These are phyloP conservation scores for Macaranga tanarius DNA, from an alignment of 441 rosid species.

Conservation along the genomic window DNA sequence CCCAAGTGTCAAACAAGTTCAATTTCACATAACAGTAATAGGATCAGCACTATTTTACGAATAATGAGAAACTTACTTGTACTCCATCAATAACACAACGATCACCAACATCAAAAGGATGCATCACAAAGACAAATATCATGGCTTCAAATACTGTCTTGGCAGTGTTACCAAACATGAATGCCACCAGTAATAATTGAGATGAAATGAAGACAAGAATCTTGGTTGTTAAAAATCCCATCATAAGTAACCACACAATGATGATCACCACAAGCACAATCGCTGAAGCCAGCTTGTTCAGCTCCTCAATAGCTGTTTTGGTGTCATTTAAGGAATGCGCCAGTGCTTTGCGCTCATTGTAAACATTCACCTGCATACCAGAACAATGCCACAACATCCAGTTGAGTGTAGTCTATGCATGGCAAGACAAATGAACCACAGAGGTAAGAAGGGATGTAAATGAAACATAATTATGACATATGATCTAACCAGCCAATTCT, in stretches of 20 bases:
- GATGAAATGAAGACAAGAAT: conserved; percentile 47
- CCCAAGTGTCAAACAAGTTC: conserved; percentile 1
- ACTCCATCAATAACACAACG: conserved; percentile 61
- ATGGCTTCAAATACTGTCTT: conserved; percentile 58
- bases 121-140: conserved; percentile 63
- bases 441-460: too few species aligned
- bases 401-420: too few species aligned
- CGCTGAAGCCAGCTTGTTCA: conserved; percentile 48
- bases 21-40: background rate
- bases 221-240: conserved; percentile 44
- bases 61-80: conserved; percentile 37
- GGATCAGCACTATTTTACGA: background rate
- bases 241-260: conserved; percentile 38
- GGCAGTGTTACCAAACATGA: conserved; percentile 52
- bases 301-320: conserved; percentile 65
- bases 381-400: background rate
- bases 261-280: conserved; percentile 31
- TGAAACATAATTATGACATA: background rate
- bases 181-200: conserved; percentile 42
- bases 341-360: conserved; percentile 49
- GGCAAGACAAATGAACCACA: too few species aligned
- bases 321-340: conserved; percentile 56
- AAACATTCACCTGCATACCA: conserved; percentile 50
- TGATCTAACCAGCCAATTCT: conserved; percentile 73
- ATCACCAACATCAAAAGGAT: conserved; percentile 59